Evolutionary conservation across 1,284 basidiomycete genomes (phyloP).

Genomic region (Tylopilus sp.): DNA sequence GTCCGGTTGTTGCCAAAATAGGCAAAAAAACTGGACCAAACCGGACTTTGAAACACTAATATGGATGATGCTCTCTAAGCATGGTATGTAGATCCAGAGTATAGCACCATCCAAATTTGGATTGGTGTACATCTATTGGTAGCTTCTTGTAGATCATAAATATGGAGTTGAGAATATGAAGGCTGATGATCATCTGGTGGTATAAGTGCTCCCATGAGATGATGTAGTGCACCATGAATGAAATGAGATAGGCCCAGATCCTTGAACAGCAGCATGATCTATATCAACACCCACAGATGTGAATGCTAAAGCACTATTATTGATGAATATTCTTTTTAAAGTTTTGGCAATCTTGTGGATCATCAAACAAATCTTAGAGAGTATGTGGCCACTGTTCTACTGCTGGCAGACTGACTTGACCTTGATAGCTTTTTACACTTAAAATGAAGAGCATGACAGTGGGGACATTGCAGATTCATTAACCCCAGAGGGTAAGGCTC

Average conservation of each 20-base stretch:
- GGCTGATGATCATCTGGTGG: constrained; percentile 36
- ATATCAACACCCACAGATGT: constrained; percentile 50
- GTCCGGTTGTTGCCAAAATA: too few species aligned
- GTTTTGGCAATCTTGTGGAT: constrained; percentile 12
- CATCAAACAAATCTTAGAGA: constrained; percentile 32
- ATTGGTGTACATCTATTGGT: constrained; percentile 39
- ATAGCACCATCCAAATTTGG: constrained; percentile 28
- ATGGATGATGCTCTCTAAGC: constrained; percentile 41
- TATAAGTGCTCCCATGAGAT: constrained; percentile 46
- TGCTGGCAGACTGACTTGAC: constrained; percentile 35
- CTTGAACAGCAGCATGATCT: constrained; percentile 42
- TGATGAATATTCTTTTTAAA: constrained; percentile 45
- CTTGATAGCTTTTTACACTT: constrained; percentile 21
- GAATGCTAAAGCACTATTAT: constrained; percentile 52
- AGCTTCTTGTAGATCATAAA: constrained; percentile 47
- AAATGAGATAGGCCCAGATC: constrained; percentile 47
- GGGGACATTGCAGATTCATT: constrained; percentile 19
- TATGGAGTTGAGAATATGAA: constrained; percentile 52
- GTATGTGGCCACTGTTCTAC: constrained; percentile 27
- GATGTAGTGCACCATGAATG: constrained; percentile 51
- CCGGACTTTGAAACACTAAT: constrained; percentile 16
- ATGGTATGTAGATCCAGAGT: constrained; percentile 37
- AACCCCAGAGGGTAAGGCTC: background rate
- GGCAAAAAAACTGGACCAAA: too few species aligned
- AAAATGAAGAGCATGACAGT: constrained; percentile 40